Evolutionary conservation across 768 basidiomycete species (phyloP).

Genomic region (Xerocomus brunneocitrinus): DNA sequence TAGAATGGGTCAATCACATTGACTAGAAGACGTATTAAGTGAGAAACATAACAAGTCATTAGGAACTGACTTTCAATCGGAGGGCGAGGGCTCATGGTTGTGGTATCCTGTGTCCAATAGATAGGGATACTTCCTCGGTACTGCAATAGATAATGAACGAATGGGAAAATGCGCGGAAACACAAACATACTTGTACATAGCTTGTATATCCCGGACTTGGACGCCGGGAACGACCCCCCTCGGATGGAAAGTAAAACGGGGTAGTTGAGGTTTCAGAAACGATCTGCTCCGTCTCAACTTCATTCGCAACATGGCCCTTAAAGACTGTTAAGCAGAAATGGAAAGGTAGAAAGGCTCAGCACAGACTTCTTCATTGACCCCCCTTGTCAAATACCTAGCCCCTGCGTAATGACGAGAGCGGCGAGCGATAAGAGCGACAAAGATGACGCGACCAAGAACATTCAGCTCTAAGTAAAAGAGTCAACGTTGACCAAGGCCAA

Average conservation of each 20-base stretch:
- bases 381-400: constrained; percentile 89
- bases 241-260: constrained; percentile 72
- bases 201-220: constrained; percentile 89
- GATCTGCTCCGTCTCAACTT: constrained; percentile 98
- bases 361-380: constrained; percentile 84
- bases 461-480: constrained; percentile 63
- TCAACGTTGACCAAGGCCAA: neutral
- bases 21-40: constrained; percentile 44
- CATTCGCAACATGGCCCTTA: constrained; percentile 96
- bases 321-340: neutral
- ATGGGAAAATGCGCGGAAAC: neutral
- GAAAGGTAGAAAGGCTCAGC: neutral
- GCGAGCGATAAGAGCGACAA: constrained; percentile 91
- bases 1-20: constrained; percentile 94
- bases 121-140: constrained; percentile 95
- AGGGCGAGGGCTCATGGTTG: constrained; percentile 85
- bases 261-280: constrained; percentile 88
- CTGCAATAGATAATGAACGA: constrained; percentile 32
- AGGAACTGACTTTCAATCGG: constrained; percentile 84
- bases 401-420: constrained; percentile 95
- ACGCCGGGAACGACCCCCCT: constrained; percentile 39
- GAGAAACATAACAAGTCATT: neutral
- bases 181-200: constrained; percentile 71
- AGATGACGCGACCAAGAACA: constrained; percentile 84
- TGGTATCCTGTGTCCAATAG: constrained; percentile 94